Conservation (phyloP, 1,284 basidiomycete species). For the Cutaneotrichosporon sp. region DNA sequence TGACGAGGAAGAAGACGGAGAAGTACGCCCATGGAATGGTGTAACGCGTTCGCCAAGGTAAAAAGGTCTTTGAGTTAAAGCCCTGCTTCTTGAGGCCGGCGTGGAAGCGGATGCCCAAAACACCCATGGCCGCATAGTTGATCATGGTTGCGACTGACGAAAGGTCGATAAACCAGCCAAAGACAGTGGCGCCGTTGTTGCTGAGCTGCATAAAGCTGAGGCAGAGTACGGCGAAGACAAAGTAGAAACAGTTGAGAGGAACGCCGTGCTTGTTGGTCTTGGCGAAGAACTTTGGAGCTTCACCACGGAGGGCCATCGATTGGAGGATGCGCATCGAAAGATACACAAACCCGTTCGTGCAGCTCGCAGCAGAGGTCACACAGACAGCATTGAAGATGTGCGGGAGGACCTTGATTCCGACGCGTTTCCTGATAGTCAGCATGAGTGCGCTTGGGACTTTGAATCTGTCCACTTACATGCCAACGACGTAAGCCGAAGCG, state of each 20-base stretch:
- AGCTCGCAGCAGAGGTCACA: conserved; percentile 57
- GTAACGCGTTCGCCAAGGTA: conserved; percentile 22
- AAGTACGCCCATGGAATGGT: conserved; percentile 24
- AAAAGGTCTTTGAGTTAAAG: conserved; percentile 21
- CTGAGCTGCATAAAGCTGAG: conserved; percentile 60
- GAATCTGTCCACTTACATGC: conserved; percentile 9
- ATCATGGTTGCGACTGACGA: conserved; percentile 22
- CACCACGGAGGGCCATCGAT: conserved; percentile 55
- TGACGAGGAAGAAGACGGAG: conserved; percentile 30
- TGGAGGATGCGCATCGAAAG: conserved; percentile 49
- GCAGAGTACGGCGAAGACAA: conserved; percentile 63
- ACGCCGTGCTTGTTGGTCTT: conserved; percentile 62
- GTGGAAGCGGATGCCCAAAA: conserved; percentile 53
- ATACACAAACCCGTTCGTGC: conserved; percentile 55
- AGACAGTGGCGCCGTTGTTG: conserved; percentile 65
- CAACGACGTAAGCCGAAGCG: conserved; percentile 30
- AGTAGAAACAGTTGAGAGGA: conserved; percentile 66
- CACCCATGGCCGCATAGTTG: conserved; percentile 21
- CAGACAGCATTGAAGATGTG: conserved; percentile 63
- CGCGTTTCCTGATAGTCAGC: conserved; percentile 13
- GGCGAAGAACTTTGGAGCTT: conserved; percentile 25
- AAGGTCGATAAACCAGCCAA: conserved; percentile 63
- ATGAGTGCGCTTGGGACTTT: neutral
- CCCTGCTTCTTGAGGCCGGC: conserved; percentile 35
- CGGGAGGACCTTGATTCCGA: conserved; percentile 26